Conservation (phyloP, 495 filamentous ascomycete genomes). For the Rhypophila decipiens region DNA sequence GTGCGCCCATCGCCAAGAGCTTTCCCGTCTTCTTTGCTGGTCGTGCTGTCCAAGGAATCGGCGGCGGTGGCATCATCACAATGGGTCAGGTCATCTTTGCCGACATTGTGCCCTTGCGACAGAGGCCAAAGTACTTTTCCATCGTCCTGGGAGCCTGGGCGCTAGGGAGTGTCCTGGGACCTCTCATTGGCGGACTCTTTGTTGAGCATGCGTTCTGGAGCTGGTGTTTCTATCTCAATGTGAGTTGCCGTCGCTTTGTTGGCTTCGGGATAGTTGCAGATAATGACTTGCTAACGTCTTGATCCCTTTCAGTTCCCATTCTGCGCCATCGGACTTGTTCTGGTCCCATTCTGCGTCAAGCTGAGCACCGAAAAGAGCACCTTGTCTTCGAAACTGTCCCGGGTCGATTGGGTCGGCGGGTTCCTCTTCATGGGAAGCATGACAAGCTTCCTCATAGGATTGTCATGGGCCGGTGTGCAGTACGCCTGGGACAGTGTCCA, state of each 20-base stretch:
- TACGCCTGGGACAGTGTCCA: slow-evolving; percentile 41
- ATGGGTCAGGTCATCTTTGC: slow-evolving; percentile 73
- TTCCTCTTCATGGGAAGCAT: slow-evolving; percentile 41
- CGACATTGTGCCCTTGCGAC: slow-evolving; percentile 35
- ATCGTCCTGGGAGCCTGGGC: slow-evolving; percentile 54
- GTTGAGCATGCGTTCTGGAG: slow-evolving; percentile 43
- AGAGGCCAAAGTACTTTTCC: slow-evolving; percentile 32
- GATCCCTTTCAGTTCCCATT: slow-evolving; percentile 24
- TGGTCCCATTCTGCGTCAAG: slow-evolving; percentile 28
- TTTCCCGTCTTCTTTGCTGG: slow-evolving; percentile 65
- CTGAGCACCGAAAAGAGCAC: slow-evolving; percentile 25
- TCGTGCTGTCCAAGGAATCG: slow-evolving; percentile 72
- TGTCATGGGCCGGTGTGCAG: slow-evolving; percentile 53
- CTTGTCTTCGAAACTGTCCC: slow-evolving; percentile 21
- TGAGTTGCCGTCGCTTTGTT: slow-evolving; percentile 9
- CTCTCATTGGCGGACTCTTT: slow-evolving; percentile 71
- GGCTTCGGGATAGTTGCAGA: neutral
- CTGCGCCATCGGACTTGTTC: slow-evolving; percentile 26
- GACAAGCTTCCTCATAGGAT: slow-evolving; percentile 47
- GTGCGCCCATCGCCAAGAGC: slow-evolving; percentile 27
- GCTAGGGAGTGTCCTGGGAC: slow-evolving; percentile 64
- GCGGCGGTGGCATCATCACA: slow-evolving; percentile 75
- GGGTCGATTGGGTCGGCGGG: slow-evolving; percentile 35
- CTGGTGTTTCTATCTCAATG: slow-evolving; percentile 38
- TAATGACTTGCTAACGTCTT: neutral